Base-by-base conservation (phyloP, 768 basidiomycete species). In the Lactarius sanguifluus region DNA sequence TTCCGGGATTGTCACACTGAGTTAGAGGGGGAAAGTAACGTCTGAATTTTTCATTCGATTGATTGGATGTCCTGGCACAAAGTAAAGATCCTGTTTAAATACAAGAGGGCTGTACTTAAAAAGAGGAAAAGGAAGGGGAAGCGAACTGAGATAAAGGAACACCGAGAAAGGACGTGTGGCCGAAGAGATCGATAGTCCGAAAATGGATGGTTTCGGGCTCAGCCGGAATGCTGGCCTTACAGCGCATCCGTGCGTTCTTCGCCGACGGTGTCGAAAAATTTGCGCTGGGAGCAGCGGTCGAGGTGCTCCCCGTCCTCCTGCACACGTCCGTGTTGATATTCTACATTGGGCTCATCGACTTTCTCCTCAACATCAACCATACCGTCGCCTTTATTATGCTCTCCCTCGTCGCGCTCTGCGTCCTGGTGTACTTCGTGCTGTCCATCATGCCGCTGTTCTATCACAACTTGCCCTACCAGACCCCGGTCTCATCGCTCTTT, bases 321-420 rank as follows among this genome's bases (percentile, higher is more conserved):
- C 69, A 70, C 28, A 50, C 60, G 2, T 70, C 69, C 2, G 36
- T 70, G 25, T 60, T 70, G 36, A 23, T 71, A 3, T 71, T 71
- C 57, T 61, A 64, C 56, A n/a, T 45, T 6, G 70, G 70, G 23
- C 64, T 71, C 25, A 6, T 61, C 55, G 65, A 64, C 16, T 71
- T 71, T 40, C 61, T 71, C n/a, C 0, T 57, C 47, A 54, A 45
- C 10, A 55, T 64, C 32, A 69, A 63, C 41, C 59, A 62, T n/a
- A 50, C 52, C 18, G 38, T 70, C 58, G 64, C 59, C 23, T 61
- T 30, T 40, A 15, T 16, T n/a, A 9, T 68, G 38, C 45, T 69
- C 5, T 1, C 61, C 2, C 54, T 65, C 25, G 56, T 62, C 12
- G 10, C 45, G 3, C 6, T 59, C 20, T 63, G 23, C 23, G 41